Evolutionary conservation across 208 protist species (phyloP).

Genomic region (Leishmania braziliensis): DNA sequence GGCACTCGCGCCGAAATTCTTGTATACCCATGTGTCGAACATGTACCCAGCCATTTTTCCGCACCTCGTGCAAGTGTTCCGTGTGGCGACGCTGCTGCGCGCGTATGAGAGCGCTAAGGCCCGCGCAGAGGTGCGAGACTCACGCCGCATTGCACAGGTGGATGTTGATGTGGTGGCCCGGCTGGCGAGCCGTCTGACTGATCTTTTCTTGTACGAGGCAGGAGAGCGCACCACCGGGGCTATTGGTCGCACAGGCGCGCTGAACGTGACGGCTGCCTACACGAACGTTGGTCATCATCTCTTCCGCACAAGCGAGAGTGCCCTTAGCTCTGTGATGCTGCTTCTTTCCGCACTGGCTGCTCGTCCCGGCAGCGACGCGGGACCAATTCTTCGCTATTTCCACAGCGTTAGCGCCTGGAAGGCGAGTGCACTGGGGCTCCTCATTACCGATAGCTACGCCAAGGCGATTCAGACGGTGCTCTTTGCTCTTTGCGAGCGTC

Average conservation of each 20-base stretch:
- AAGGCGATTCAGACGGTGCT: slow-evolving; percentile 38
- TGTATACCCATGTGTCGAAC: not conserved
- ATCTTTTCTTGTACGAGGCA: slow-evolving; percentile 27
- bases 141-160: slow-evolving; percentile 43
- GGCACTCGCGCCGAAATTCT: not conserved
- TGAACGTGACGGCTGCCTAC: slow-evolving; percentile 35
- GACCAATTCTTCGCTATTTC: slow-evolving; percentile 52
- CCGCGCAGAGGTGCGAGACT: slow-evolving; percentile 28
- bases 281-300: slow-evolving; percentile 37
- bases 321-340: slow-evolving; percentile 33
- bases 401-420: slow-evolving; percentile 44
- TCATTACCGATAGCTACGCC: slow-evolving; percentile 58
- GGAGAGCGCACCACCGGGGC: slow-evolving; percentile 18
- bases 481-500: slow-evolving; percentile 37
- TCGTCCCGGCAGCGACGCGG: slow-evolving; percentile 42
- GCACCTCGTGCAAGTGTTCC: slow-evolving; percentile 31
- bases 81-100: slow-evolving; percentile 38
- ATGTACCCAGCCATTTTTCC: slow-evolving; percentile 29
- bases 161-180: slow-evolving; percentile 50
- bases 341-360: slow-evolving; percentile 38
- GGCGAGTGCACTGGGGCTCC: slow-evolving; percentile 49
- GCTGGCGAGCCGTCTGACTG: slow-evolving; percentile 29
- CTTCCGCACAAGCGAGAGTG: slow-evolving; percentile 37
- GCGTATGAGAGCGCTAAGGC: slow-evolving; percentile 45
- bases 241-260: not conserved